phyloP scores from a whole-genome alignment of 805 yeast genomes.

The Candida schatavii region DNA sequence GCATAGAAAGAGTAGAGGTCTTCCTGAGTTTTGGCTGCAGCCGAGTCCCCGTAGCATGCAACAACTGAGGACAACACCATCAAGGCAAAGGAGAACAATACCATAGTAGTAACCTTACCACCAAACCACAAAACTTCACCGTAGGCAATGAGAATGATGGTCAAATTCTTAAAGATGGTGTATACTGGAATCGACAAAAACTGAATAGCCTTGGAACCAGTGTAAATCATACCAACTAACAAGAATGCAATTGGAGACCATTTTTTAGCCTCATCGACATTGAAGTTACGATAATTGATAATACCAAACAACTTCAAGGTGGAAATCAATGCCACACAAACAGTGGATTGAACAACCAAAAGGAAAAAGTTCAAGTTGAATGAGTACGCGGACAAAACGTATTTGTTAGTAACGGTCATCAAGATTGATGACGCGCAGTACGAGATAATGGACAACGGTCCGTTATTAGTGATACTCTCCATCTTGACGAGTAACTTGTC shows the following conservation, averaged over 20 bases:
- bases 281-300: constrained; percentile 83
- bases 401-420: constrained; percentile 97
- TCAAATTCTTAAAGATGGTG: constrained; percentile 96
- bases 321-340: constrained; percentile 73
- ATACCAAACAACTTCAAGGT: constrained; percentile 70
- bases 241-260: constrained; percentile 93
- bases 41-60: constrained; percentile 85
- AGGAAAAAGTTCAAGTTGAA: constrained; percentile 84
- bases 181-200: constrained; percentile 90
- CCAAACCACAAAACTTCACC: constrained; percentile 99
- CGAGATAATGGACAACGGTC: constrained; percentile 67
- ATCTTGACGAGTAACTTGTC: constrained; percentile 15
- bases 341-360: constrained; percentile 83
- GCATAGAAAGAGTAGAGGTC: constrained; percentile 47
- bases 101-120: constrained; percentile 86
- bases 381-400: constrained; percentile 72
- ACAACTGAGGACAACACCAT: constrained; percentile 96
- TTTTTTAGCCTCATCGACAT: constrained; percentile 84
- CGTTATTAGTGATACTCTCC: constrained; percentile 50
- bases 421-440: constrained; percentile 93
- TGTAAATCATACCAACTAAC: constrained; percentile 91
- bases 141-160: constrained; percentile 94
- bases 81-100: constrained; percentile 79
- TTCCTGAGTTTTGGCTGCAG: constrained; percentile 34
- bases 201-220: constrained; percentile 92